A percentile compares a stretch with the other conserved stretches of the same genome.
phyloP scores from a whole-genome alignment of 1,139 yeast genomes.

The Arxiozyma heterogenica region DNA sequence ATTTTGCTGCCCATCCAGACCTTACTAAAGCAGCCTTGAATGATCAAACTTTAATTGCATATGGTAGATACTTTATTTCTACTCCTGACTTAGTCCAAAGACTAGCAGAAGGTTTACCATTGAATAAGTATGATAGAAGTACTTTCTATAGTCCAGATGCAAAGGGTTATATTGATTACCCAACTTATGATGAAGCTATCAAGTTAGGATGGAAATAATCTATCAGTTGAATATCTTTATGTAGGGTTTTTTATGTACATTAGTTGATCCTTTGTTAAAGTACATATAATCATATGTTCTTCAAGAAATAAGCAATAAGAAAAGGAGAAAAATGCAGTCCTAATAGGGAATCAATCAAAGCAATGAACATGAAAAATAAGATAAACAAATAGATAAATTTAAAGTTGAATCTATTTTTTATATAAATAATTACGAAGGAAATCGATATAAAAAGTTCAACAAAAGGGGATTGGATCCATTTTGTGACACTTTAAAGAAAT shows the following conservation, averaged over 20 bases:
- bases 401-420: too few relatives aligned
- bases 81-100: conserved; percentile 44
- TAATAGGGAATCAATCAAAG: too few relatives aligned
- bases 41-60: conserved; percentile 8
- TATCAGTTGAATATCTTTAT: not conserved
- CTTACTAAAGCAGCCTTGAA: conserved; percentile 2
- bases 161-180: conserved; percentile 11
- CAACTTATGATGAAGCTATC: conserved; percentile 14
- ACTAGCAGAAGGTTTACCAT: conserved; percentile 35
- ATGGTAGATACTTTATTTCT: conserved; percentile 31
- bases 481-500: too few relatives aligned
- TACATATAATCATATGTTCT: too few relatives aligned
- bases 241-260: too few relatives aligned
- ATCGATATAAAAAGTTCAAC: too few relatives aligned
- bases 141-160: conserved; percentile 6
- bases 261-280: not conserved
- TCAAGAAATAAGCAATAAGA: too few relatives aligned
- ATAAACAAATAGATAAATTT: too few relatives aligned
- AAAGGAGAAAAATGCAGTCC: too few relatives aligned
- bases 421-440: too few relatives aligned
- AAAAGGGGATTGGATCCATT: too few relatives aligned
- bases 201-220: conserved; percentile 3
- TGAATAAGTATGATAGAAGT: conserved; percentile 8
- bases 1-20: conserved; percentile 8
- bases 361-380: too few relatives aligned